Base-by-base conservation (phyloP, 2,329 filamentous ascomycete species). In the Clonostachys solani region DNA sequence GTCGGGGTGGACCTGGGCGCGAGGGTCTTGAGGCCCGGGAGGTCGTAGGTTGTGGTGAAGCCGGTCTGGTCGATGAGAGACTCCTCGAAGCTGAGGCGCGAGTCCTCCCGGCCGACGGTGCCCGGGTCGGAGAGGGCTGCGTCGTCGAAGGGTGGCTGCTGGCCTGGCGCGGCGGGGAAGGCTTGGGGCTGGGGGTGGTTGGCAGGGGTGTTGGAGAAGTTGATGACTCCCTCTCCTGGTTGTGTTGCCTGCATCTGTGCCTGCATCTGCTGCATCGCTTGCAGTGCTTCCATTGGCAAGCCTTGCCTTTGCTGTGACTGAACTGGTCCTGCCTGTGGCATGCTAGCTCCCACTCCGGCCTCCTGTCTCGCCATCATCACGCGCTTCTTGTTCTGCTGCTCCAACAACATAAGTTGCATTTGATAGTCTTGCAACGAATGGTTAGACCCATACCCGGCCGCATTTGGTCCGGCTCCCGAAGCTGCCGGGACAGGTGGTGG, bases 401-500 rank as follows among this genome's bases (percentile, higher is more conserved):
- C 85, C 64, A 89, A 86, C n/a, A 89, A 75, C 86, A 89, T 89
- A 58, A 90, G 70, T 62, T 90, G 86, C 84, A 89, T 89, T 68
- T 89, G 86, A 57, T 92, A 92, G 64, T 94, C 88, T 65, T 92
- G 87, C 42, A 92, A 74, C 17, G 88, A 88, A 62, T 92, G 87
- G 61, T 90, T 92, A 65, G 85, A 86, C 35, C 66, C 66, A 10
- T 10, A 9, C 13, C 64, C 75, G 51, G 67, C 73, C 15, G 66
- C 68, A 53, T 75, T 74, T 35, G 65, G 67, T 48, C 66, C 73
- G 37, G 68, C 74, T 29, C 73, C 69, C 37, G 69, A 75, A 41
- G 69, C 75, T 47, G 9, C 23, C 9, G 23, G 23, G 23, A 29
- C 23, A 29, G 23, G 23, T 29, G 23, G 23, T 29, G 23, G 23